Conservation (phyloP, 2,329 filamentous ascomycete species). For the Ambrosiella beaveri region DNA sequence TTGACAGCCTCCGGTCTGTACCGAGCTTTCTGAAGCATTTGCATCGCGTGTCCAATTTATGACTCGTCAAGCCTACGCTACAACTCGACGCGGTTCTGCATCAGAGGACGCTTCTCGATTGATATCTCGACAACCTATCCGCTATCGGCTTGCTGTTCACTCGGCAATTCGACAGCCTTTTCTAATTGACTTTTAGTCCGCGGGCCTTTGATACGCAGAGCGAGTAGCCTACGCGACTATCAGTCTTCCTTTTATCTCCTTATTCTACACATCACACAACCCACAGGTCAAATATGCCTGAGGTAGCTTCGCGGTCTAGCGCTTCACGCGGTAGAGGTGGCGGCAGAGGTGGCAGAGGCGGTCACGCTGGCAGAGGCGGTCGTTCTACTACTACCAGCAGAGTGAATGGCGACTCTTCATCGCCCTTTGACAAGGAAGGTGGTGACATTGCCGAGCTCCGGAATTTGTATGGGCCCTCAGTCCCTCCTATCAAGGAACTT, state of each 20-base stretch:
- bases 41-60: constrained; percentile 10
- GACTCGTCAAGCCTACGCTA: constrained; percentile 4
- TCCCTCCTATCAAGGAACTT: constrained; percentile 73
- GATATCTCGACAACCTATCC: constrained; percentile 17
- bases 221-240: constrained; percentile 17
- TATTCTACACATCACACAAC: constrained; percentile 21
- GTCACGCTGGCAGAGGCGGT: constrained; percentile 54
- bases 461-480: constrained; percentile 68
- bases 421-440: constrained; percentile 52
- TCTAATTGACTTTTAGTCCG: constrained; percentile 13
- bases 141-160: constrained; percentile 8
- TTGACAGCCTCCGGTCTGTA: constrained; percentile 16
- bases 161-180: constrained; percentile 3
- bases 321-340: constrained; percentile 81
- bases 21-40: constrained; percentile 16
- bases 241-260: constrained; percentile 13
- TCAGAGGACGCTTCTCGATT: neutral
- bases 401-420: constrained; percentile 53
- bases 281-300: constrained; percentile 52
- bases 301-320: constrained; percentile 71
- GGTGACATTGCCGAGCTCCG: constrained; percentile 84
- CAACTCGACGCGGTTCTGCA: constrained; percentile 8
- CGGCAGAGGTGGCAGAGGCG: constrained; percentile 68
- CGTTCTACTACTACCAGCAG: constrained; percentile 38
- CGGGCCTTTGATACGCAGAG: constrained; percentile 13